These are phyloP conservation scores for Paecilomyces sp. DNA, from an alignment of 2,329 filamentous ascomycete species.

Conservation along the genomic window DNA sequence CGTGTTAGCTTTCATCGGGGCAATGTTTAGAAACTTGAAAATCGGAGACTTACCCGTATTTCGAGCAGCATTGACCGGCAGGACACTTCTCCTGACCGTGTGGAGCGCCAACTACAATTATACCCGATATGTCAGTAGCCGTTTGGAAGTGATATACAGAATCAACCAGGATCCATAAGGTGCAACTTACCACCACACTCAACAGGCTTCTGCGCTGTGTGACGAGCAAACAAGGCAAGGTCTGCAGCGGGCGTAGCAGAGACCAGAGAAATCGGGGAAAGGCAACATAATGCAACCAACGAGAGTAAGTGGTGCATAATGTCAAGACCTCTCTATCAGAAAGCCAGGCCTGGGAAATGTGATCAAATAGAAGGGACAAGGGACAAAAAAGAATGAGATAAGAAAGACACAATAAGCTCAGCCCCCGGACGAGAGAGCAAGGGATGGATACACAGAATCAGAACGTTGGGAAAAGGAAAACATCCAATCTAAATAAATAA, in stretches of 20 bases:
- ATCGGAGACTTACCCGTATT: constrained; percentile 6
- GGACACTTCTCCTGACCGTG: constrained; percentile 6
- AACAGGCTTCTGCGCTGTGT: neutral
- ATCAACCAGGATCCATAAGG: neutral
- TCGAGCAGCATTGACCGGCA: constrained; percentile 7
- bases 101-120: neutral
- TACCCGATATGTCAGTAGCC: neutral
- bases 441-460: neutral
- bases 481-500: neutral
- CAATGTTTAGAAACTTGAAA: neutral
- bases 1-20: neutral
- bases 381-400: neutral
- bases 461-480: neutral
- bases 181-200: neutral
- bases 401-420: neutral
- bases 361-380: neutral
- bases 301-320: neutral
- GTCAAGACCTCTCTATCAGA: neutral
- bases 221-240: neutral
- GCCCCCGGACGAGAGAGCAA: neutral
- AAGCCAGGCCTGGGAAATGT: neutral
- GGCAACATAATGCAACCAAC: neutral
- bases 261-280: neutral
- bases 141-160: neutral
- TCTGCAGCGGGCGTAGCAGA: neutral